A percentile compares a stretch with the other conserved stretches of the same genome.
Evolutionary conservation across 2,329 filamentous ascomycete species (phyloP).

Genomic region (Xylaria sp.): DNA sequence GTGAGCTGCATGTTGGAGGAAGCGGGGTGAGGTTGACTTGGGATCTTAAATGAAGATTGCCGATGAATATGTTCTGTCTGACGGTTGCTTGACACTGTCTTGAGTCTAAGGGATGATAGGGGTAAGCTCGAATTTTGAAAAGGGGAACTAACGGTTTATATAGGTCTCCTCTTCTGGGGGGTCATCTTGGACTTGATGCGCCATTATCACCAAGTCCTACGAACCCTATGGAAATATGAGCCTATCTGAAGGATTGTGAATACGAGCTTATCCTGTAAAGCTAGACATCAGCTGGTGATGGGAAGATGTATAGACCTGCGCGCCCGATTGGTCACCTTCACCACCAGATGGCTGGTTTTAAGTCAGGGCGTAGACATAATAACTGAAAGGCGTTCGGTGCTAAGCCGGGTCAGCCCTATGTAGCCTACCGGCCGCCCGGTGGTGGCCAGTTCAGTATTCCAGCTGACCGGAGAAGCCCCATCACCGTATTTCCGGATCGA

Average conservation of each 20-base stretch:
- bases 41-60: background rate
- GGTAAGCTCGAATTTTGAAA: too few relatives aligned
- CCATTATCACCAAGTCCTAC: too few relatives aligned
- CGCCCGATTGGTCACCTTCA: slow-evolving; percentile 5
- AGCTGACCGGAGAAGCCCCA: slow-evolving; percentile 18
- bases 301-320: background rate
- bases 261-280: background rate
- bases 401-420: slow-evolving; percentile 8
- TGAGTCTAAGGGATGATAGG: background rate
- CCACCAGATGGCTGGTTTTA: background rate
- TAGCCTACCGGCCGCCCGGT: slow-evolving; percentile 3
- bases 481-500: background rate
- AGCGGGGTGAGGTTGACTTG: background rate
- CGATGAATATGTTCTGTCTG: background rate
- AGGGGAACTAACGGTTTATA: too few relatives aligned
- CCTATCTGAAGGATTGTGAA: background rate
- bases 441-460: slow-evolving; percentile 4
- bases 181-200: too few relatives aligned
- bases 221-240: too few relatives aligned
- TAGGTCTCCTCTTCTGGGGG: too few relatives aligned
- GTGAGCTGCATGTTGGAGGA: slow-evolving; percentile 31
- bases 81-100: background rate
- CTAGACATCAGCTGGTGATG: background rate
- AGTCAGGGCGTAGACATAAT: background rate
- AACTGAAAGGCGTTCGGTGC: background rate